Evolutionary conservation across 805 yeast genomes (phyloP).

Genomic region (Jamesozyma jinghongensis): DNA sequence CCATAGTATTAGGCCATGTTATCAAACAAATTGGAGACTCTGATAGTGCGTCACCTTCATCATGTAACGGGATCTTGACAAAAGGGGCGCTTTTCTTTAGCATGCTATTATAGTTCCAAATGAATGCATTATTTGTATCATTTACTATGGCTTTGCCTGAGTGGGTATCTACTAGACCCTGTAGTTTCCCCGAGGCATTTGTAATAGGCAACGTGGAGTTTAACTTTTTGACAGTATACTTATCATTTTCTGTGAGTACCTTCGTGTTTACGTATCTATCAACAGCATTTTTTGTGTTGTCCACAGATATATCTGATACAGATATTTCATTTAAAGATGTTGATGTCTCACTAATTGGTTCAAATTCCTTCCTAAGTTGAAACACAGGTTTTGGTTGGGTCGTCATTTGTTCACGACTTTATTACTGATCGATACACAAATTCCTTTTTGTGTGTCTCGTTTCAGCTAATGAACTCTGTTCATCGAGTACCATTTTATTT

Average conservation of each 20-base stretch:
- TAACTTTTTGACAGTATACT: conserved; percentile 20
- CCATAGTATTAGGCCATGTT: conserved; percentile 26
- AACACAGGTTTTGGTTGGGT: conserved; percentile 12
- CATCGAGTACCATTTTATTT: too few species aligned
- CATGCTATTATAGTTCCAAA: conserved; percentile 60
- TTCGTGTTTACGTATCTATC: conserved; percentile 4
- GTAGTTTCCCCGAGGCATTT: conserved; percentile 7
- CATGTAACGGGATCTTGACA: conserved; percentile 22
- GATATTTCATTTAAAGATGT: neutral
- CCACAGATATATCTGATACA: neutral
- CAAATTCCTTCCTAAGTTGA: conserved; percentile 27
- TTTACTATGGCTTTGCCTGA: conserved; percentile 42
- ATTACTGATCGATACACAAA: too few species aligned
- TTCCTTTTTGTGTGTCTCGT: too few species aligned
- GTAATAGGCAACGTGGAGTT: conserved; percentile 14
- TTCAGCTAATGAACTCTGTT: too few species aligned
- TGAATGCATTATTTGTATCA: conserved; percentile 43
- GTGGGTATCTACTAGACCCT: conserved; percentile 30
- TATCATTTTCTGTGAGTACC: conserved; percentile 27
- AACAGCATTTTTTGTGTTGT: conserved; percentile 3
- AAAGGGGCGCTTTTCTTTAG: conserved; percentile 42
- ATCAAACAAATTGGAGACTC: conserved; percentile 20
- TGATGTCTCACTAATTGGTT: neutral
- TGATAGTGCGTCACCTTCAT: conserved; percentile 14
- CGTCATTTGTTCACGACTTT: too few species aligned